A percentile compares a stretch with the other conserved stretches of the same genome.
phyloP scores from a whole-genome alignment of 805 yeast genomes.

The Cyberlindnera nakhonratchasimensis region DNA sequence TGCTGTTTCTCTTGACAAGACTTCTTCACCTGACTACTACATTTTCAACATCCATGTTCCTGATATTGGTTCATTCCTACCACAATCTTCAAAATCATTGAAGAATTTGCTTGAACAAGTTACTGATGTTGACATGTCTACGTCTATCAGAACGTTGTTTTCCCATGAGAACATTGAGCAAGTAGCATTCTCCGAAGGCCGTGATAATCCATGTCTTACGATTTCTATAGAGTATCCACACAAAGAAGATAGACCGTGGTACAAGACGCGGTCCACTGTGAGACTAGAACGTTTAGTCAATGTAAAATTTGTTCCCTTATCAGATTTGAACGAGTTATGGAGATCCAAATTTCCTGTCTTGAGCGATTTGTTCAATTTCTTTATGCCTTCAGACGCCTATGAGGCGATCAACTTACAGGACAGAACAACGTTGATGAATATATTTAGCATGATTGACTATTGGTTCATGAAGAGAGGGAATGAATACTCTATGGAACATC shows the following conservation, averaged over 20 bases:
- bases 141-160: conserved; percentile 1
- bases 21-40: conserved; percentile 6
- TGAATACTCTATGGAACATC: conserved; percentile 15
- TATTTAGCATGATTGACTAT: conserved; percentile 16
- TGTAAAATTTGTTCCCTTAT: conserved; percentile 11
- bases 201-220: conserved; percentile 9
- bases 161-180: conserved; percentile 1
- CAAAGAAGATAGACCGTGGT: conserved; percentile 11
- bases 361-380: conserved; percentile 17
- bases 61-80: conserved; percentile 10
- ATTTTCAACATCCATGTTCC: conserved; percentile 18
- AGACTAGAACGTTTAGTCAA: conserved; percentile 15
- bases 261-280: conserved; percentile 10
- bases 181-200: conserved; percentile 5
- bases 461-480: conserved; percentile 17
- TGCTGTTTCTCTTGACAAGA: conserved; percentile 15
- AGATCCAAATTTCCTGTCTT: conserved; percentile 16
- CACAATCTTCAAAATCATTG: conserved; percentile 9
- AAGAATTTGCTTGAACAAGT: conserved; percentile 1
- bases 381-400: conserved; percentile 13
- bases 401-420: conserved; percentile 9
- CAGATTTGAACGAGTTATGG: conserved; percentile 18
- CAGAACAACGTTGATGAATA: conserved; percentile 8
- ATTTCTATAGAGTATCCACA: conserved; percentile 15
- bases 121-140: conserved; percentile 7